Percentiles rank a stretch among this genome's conserved stretches.
Evolutionary conservation across 2,329 filamentous ascomycete genomes (phyloP).

Genomic region (Colletotrichum camelliae): DNA sequence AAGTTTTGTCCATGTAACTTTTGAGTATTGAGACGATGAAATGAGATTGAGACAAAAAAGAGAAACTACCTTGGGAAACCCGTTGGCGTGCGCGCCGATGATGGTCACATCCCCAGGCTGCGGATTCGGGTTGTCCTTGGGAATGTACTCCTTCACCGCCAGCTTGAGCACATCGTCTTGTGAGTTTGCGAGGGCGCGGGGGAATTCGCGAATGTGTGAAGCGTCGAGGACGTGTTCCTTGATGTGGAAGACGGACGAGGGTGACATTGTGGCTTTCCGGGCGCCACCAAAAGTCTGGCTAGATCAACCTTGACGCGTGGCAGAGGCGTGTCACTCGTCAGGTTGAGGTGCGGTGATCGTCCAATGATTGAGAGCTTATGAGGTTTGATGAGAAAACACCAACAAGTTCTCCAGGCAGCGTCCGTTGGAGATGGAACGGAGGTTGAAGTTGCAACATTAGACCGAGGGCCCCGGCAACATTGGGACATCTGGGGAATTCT

Average conservation of each 20-base stretch:
- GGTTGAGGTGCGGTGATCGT: background rate
- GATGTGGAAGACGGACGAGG: conserved; percentile 60
- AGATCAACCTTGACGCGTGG: background rate
- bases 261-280: conserved; percentile 25
- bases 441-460: background rate
- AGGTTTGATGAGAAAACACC: background rate
- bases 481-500: background rate
- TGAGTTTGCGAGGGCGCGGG: conserved; percentile 71
- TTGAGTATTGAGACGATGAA: background rate
- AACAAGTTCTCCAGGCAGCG: background rate
- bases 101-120: conserved; percentile 82
- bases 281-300: background rate
- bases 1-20: background rate
- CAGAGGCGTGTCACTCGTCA: background rate
- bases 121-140: conserved; percentile 71
- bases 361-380: background rate
- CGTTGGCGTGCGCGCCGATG: conserved; percentile 88
- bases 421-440: background rate
- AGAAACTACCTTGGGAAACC: conserved; percentile 78
- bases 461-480: background rate
- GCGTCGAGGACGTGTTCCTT: conserved; percentile 76
- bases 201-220: conserved; percentile 84
- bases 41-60: background rate
- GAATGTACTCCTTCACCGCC: conserved; percentile 87
- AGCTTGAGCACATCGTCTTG: conserved; percentile 79